A percentile compares a stretch with the other conserved stretches of the same genome.
phyloP scores from a whole-genome alignment of 768 basidiomycete species.

The Dentipellis sp. region DNA sequence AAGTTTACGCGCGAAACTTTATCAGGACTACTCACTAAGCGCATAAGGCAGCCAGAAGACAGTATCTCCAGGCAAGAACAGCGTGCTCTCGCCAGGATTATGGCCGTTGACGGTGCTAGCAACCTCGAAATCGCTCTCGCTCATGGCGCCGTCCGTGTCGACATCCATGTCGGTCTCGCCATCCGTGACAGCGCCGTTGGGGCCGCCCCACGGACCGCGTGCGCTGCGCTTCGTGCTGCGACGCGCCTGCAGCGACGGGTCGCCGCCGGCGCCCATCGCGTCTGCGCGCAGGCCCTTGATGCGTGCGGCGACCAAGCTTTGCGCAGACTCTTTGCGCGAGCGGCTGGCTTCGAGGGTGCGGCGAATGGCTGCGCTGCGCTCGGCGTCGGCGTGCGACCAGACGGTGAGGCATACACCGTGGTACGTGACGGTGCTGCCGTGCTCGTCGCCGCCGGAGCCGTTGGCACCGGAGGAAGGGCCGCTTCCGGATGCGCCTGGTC shows the following conservation, averaged over 20 bases:
- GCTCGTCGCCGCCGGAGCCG: conserved; percentile 4
- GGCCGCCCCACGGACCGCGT: conserved; percentile 63
- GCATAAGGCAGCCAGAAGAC: conserved; percentile 96
- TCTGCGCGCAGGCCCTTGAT: conserved; percentile 53
- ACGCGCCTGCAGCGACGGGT: conserved; percentile 51
- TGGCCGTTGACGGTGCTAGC: conserved; percentile 68
- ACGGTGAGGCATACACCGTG: conserved; percentile 91
- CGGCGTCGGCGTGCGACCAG: conserved; percentile 91
- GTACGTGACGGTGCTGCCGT: conserved; percentile 54
- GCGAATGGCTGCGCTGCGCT: conserved; percentile 77
- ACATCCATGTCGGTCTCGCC: conserved; percentile 66
- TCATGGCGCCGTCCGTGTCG: conserved; percentile 64
- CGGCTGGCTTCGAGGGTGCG: conserved; percentile 73
- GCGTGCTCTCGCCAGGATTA: conserved; percentile 79
- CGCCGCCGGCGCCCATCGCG: conserved; percentile 36
- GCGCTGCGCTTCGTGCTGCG: conserved; percentile 46
- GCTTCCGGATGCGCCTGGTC: conserved; percentile 13
- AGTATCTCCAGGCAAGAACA: conserved; percentile 82
- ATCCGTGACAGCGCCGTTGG: conserved; percentile 41
- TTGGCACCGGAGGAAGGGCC: conserved; percentile 7
- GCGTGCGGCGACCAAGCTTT: conserved; percentile 59
- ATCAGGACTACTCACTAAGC: conserved; percentile 48
- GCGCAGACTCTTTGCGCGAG: conserved; percentile 71
- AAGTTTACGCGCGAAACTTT: conserved; percentile 1
- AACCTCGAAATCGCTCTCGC: conserved; percentile 81